Conservation (phyloP, 257 asterid species). For the Salvia hispanica region DNA sequence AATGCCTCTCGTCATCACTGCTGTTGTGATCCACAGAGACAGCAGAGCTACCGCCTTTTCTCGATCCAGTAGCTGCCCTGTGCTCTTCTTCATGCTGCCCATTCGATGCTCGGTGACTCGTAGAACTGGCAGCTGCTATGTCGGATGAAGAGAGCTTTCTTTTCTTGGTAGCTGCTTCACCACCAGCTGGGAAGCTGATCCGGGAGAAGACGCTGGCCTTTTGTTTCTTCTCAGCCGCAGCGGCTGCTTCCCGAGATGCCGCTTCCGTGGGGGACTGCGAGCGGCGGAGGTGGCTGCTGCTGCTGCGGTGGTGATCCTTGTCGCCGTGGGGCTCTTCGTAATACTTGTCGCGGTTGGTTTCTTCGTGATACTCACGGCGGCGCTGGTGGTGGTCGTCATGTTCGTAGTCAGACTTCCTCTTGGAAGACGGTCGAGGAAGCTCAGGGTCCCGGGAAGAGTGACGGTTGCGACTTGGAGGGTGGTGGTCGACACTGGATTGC, state of each 20-base stretch:
- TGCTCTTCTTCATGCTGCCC: slow-evolving; percentile 68
- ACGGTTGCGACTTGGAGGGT: slow-evolving; percentile 33
- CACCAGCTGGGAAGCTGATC: slow-evolving; percentile 77
- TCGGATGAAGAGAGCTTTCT: slow-evolving; percentile 56
- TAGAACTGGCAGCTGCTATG: slow-evolving; percentile 11
- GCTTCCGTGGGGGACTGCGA: slow-evolving; percentile 47
- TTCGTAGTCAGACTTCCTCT: slow-evolving; percentile 60
- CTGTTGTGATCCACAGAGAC: slow-evolving; percentile 52
- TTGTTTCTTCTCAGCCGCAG: slow-evolving; percentile 51
- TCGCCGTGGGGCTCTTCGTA: slow-evolving; percentile 29
- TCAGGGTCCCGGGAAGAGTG: slow-evolving; percentile 52
- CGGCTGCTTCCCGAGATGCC: neutral
- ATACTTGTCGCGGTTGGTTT: too few relatives aligned
- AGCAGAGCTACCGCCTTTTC: slow-evolving; percentile 41
- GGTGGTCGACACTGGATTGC: slow-evolving; percentile 46
- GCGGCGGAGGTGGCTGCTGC: slow-evolving; percentile 36
- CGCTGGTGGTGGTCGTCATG: slow-evolving; percentile 38
- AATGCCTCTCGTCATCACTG: slow-evolving; percentile 94
- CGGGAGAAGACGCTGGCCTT: slow-evolving; percentile 94
- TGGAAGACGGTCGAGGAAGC: slow-evolving; percentile 61
- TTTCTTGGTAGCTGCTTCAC: slow-evolving; percentile 57
- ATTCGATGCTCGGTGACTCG: slow-evolving; percentile 49
- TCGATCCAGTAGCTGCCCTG: slow-evolving; percentile 44
- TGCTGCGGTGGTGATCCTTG: slow-evolving; percentile 34
- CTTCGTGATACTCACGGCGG: slow-evolving; percentile 22